Evolutionary conservation across 306 rosid species (phyloP).

Genomic region (Dalbergia cultrata): DNA sequence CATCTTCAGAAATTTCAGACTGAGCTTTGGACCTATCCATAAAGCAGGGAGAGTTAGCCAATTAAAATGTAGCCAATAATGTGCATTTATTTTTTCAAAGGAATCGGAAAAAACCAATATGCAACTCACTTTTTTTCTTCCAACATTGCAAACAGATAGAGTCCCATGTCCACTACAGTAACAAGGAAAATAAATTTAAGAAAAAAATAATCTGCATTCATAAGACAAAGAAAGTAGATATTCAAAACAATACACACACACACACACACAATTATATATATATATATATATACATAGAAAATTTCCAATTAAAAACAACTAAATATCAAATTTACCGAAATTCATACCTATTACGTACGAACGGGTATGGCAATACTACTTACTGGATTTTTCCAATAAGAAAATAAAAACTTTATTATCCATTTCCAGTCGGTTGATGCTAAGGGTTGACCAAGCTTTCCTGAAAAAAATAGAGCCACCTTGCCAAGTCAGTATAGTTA

Average conservation of each 20-base stretch:
- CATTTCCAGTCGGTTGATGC: neutral
- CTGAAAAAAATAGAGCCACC: too few relatives aligned
- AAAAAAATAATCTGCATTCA: constrained; percentile 11
- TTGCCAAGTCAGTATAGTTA: too few relatives aligned
- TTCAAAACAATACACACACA: neutral
- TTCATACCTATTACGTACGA: neutral
- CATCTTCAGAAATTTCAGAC: constrained; percentile 93
- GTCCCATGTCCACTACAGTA: constrained; percentile 85
- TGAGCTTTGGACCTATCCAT: constrained; percentile 71
- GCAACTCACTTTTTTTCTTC: constrained; percentile 77
- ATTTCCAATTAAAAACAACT: neutral
- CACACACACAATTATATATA: too few relatives aligned
- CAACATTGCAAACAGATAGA: constrained; percentile 89
- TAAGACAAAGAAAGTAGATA: constrained; percentile 23
- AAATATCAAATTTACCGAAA: neutral
- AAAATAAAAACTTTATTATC: neutral
- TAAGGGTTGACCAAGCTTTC: neutral
- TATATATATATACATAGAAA: neutral
- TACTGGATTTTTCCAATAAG: constrained; percentile 8
- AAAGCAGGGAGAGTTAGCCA: constrained; percentile 40
- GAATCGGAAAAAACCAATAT: constrained; percentile 39
- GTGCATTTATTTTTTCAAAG: constrained; percentile 9
- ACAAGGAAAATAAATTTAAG: constrained; percentile 41
- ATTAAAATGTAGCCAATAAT: constrained; percentile 19
- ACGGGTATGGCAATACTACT: constrained; percentile 5